Percentiles rank a stretch among this genome's conserved stretches.
These are phyloP conservation scores for Moringa oleifera DNA, from an alignment of 345 rosid species.

Conservation along the genomic window DNA sequence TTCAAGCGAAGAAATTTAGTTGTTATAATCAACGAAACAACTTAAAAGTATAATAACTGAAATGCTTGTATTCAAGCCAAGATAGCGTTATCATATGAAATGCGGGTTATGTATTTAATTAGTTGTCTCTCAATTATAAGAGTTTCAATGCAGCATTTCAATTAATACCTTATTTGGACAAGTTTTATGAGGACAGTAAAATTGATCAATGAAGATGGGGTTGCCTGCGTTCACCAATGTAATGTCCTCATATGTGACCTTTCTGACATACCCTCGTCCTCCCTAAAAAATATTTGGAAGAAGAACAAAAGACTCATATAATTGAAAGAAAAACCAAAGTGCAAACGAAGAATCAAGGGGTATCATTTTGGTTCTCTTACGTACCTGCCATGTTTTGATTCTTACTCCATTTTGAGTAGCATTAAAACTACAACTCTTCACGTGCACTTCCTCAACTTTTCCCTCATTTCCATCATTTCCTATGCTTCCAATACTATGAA, in stretches of 20 bases:
- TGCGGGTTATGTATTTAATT: too few relatives aligned
- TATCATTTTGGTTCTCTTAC: too few relatives aligned
- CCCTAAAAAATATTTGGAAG: slow-evolving; percentile 6
- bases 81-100: too few relatives aligned
- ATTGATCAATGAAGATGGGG: slow-evolving; percentile 24
- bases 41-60: too few relatives aligned
- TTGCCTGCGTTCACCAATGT: slow-evolving; percentile 1
- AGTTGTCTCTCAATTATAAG: too few relatives aligned
- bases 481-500: slow-evolving; percentile 22
- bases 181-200: background rate
- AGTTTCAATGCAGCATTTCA: too few relatives aligned
- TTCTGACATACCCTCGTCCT: slow-evolving; percentile 20
- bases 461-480: slow-evolving; percentile 10
- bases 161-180: too few relatives aligned
- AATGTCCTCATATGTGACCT: slow-evolving; percentile 14
- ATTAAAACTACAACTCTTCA: slow-evolving; percentile 5
- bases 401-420: slow-evolving; percentile 18
- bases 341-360: background rate
- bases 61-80: too few relatives aligned
- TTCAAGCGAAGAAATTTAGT: too few relatives aligned
- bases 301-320: too few relatives aligned
- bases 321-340: too few relatives aligned
- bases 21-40: background rate
- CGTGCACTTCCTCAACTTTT: slow-evolving; percentile 10
- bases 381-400: slow-evolving; percentile 28